phyloP scores from a whole-genome alignment of 768 basidiomycete species.

The Hypsizygus marmoreus region DNA sequence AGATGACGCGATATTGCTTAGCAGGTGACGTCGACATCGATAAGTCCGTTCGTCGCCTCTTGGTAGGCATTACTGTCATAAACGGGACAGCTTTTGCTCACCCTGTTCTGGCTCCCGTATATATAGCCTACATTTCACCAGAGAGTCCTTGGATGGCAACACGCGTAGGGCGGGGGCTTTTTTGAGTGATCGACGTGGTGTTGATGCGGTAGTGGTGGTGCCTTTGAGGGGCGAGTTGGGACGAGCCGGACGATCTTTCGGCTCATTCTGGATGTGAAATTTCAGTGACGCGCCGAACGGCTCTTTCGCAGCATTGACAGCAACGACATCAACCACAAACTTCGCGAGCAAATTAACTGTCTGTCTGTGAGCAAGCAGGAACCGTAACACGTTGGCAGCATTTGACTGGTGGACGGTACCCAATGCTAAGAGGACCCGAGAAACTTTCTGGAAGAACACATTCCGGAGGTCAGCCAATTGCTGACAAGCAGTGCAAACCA shows the following conservation, averaged over 20 bases:
- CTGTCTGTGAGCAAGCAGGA: no score
- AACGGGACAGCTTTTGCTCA: constrained; percentile 29
- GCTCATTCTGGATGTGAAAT: constrained; percentile 18
- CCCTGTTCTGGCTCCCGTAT: constrained; percentile 14
- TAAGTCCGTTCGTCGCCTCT: constrained; percentile 35
- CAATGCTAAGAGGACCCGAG: no score
- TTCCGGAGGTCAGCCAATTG: no score
- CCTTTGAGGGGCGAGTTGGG: constrained; percentile 19
- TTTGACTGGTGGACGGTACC: no score
- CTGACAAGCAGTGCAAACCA: no score
- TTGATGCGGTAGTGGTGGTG: constrained; percentile 20
- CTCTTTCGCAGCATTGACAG: no score
- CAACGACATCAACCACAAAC: no score
- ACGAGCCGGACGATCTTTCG: constrained; percentile 17
- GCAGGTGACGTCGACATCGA: constrained; percentile 16
- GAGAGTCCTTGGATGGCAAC: constrained; percentile 37
- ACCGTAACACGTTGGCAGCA: no score
- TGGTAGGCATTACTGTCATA: constrained; percentile 43
- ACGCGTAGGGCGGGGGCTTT: constrained; percentile 25
- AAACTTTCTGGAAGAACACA: no score
- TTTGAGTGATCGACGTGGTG: constrained; percentile 23
- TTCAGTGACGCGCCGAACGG: constrained; percentile 21
- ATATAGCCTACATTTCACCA: constrained; percentile 39
- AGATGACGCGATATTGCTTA: constrained; percentile 12
- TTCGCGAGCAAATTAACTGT: no score